A percentile compares a stretch with the other conserved stretches of the same genome.
Conservation (phyloP, 202 grass and related monocot species). For the Elaeis oleifera region DNA sequence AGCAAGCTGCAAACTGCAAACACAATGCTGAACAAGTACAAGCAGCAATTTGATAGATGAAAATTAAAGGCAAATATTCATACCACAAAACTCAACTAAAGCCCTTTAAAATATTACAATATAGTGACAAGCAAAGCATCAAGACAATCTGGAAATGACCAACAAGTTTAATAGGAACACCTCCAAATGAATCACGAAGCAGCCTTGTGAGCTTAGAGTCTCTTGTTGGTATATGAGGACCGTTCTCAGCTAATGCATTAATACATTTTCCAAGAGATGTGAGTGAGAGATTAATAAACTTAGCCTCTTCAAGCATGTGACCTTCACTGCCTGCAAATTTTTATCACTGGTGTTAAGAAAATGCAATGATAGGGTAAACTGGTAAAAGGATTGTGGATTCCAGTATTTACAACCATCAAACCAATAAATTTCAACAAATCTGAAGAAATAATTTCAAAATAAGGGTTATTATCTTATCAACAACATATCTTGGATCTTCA, state of each 20-base stretch:
- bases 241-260: constrained; percentile 92
- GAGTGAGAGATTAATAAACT: constrained; percentile 96
- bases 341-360: background rate
- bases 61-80: too few species aligned
- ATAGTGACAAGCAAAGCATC: constrained; percentile 14
- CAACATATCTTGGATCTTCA: too few species aligned
- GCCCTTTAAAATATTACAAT: too few species aligned
- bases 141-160: constrained; percentile 6
- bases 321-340: constrained; percentile 78
- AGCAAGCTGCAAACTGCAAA: too few species aligned
- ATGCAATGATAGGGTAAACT: background rate
- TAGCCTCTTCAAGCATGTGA: constrained; percentile 94
- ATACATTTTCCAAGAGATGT: constrained; percentile 94
- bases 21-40: too few species aligned
- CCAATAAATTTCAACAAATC: too few species aligned
- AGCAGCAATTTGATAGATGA: too few species aligned
- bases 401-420: too few species aligned
- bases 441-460: too few species aligned
- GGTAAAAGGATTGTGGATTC: too few species aligned
- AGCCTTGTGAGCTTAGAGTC: constrained; percentile 97
- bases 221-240: constrained; percentile 82
- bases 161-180: constrained; percentile 26
- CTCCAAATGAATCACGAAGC: constrained; percentile 98
- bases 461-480: too few species aligned
- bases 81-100: too few species aligned